Percentiles rank a stretch among this genome's conserved stretches.
These are phyloP conservation scores for Cajanus cajan DNA, from an alignment of 306 rosid genomes.

Conservation along the genomic window DNA sequence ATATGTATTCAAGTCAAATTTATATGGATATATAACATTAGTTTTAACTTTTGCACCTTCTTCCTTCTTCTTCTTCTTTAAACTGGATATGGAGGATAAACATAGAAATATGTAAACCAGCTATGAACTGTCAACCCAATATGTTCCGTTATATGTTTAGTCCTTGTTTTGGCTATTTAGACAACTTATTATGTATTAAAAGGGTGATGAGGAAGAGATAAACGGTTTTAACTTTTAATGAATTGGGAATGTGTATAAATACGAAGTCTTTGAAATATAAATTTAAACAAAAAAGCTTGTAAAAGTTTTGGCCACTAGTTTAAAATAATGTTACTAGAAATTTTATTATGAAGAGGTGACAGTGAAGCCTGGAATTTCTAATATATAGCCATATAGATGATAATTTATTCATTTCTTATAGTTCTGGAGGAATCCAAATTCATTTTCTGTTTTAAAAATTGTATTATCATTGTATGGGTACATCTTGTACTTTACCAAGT, in stretches of 20 bases:
- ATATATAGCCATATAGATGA: background rate
- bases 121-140: background rate
- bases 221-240: background rate
- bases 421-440: background rate
- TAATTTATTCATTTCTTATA: background rate
- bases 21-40: background rate
- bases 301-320: background rate
- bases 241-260: background rate
- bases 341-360: background rate
- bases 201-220: background rate
- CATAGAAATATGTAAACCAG: background rate
- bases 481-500: too few species aligned
- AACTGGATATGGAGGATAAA: background rate
- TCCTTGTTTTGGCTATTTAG: background rate
- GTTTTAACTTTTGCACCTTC: background rate
- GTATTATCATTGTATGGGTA: too few species aligned
- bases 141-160: background rate
- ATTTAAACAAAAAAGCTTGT: background rate
- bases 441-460: background rate
- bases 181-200: background rate
- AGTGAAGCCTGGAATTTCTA: too few species aligned
- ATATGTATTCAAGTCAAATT: background rate
- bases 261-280: background rate
- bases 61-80: background rate
- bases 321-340: background rate